phyloP scores from a whole-genome alignment of 176 grass and related monocot genomes.

The Carex pumila region DNA sequence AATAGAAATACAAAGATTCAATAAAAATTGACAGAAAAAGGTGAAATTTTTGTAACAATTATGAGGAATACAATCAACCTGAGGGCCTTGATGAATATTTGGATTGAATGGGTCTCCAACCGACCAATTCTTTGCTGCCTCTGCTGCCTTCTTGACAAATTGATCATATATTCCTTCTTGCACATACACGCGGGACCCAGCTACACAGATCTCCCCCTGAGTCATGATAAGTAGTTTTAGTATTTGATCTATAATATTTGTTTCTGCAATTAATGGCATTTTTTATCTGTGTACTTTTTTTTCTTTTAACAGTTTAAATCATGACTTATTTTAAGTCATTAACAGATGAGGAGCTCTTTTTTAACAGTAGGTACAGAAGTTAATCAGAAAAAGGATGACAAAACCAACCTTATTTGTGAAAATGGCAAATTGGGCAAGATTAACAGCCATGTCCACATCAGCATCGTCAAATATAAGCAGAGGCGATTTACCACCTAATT shows the following conservation, averaged over 20 bases:
- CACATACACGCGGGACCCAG: constrained; percentile 72
- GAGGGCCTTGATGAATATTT: constrained; percentile 69
- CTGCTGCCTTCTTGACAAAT: constrained; percentile 64
- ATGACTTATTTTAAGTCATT: not conserved
- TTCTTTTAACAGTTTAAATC: not conserved
- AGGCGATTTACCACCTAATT: constrained; percentile 81
- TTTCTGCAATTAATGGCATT: not conserved
- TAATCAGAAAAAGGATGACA: not conserved
- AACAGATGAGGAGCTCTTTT: not conserved
- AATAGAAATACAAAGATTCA: not conserved
- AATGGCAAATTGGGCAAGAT: constrained; percentile 50
- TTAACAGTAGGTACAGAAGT: not conserved
- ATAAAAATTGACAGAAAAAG: not conserved
- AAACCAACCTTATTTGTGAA: constrained; percentile 75
- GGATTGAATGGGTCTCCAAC: constrained; percentile 79
- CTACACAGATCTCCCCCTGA: constrained; percentile 81
- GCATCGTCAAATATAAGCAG: constrained; percentile 82
- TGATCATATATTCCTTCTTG: constrained; percentile 91
- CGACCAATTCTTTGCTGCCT: constrained; percentile 52
- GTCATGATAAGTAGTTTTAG: not conserved
- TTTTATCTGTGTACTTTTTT: not conserved
- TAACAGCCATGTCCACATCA: constrained; percentile 74
- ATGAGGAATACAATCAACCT: constrained; percentile 31
- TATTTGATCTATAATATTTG: not conserved
- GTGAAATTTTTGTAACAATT: not conserved